These are phyloP conservation scores for Penicillium sp. DNA, from an alignment of 2,329 filamentous ascomycete genomes.

Conservation along the genomic window DNA sequence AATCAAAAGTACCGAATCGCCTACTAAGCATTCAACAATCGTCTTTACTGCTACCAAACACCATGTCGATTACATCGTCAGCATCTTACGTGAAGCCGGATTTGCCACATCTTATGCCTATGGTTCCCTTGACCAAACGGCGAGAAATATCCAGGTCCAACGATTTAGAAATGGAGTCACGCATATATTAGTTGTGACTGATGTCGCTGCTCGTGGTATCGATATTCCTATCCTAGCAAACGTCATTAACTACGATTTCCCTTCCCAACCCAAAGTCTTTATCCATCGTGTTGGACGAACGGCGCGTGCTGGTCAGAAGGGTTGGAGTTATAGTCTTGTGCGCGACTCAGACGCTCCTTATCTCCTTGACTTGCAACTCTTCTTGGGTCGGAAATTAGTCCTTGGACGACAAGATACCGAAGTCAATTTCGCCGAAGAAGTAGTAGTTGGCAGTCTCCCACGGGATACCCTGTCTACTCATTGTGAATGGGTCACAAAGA, in stretches of 20 bases:
- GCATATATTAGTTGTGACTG: slow-evolving; percentile 91
- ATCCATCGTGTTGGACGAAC: slow-evolving; percentile 95
- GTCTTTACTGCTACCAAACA: slow-evolving; percentile 94
- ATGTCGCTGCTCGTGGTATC: slow-evolving; percentile 93
- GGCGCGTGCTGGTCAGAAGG: slow-evolving; percentile 83
- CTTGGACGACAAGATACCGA: slow-evolving; percentile 63
- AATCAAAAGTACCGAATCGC: slow-evolving; percentile 60
- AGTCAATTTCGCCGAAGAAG: slow-evolving; percentile 73
- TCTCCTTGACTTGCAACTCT: slow-evolving; percentile 87
- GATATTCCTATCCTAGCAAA: slow-evolving; percentile 95
- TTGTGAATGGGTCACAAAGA: slow-evolving; percentile 78
- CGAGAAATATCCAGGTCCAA: slow-evolving; percentile 85
- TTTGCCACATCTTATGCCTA: slow-evolving; percentile 94
- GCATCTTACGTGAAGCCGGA: slow-evolving; percentile 72
- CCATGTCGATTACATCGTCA: slow-evolving; percentile 88
- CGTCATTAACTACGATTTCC: slow-evolving; percentile 98
- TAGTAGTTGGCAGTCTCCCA: slow-evolving; percentile 73
- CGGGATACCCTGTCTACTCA: slow-evolving; percentile 70
- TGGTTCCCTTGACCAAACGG: slow-evolving; percentile 88
- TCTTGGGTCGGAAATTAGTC: slow-evolving; percentile 79
- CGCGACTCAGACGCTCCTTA: slow-evolving; percentile 86
- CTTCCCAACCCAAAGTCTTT: slow-evolving; percentile 92
- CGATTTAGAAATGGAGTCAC: slow-evolving; percentile 80
- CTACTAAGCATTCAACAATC: slow-evolving; percentile 88
- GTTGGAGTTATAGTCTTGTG: slow-evolving; percentile 93